A percentile compares a stretch with the other conserved stretches of the same genome.
Evolutionary conservation across 179 eudicot species (phyloP).

Genomic region (Pouteria campechiana): DNA sequence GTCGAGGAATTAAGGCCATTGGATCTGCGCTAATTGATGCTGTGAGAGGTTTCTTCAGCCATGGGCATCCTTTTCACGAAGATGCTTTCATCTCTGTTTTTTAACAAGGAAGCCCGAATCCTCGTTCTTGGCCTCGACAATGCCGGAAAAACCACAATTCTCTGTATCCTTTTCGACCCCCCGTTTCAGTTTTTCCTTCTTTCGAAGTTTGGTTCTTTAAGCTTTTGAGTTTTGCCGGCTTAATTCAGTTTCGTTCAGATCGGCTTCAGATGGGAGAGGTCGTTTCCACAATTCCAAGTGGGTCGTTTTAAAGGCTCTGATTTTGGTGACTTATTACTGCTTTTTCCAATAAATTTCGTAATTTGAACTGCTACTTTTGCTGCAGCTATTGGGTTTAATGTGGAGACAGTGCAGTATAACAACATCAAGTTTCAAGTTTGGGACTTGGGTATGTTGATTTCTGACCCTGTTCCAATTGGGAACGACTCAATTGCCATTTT

Average conservation of each 20-base stretch:
- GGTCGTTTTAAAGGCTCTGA: constrained; percentile 22
- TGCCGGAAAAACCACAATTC: constrained; percentile 98
- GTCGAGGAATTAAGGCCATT: no score
- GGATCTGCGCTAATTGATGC: no score
- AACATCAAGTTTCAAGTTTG: constrained; percentile 99
- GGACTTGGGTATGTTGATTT: constrained; percentile 78
- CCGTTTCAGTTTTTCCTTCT: neutral
- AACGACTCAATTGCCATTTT: no score
- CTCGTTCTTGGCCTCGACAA: constrained; percentile 93
- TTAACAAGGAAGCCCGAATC: constrained; percentile 94
- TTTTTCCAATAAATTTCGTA: neutral
- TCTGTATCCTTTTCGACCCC: constrained; percentile 40
- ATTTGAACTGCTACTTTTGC: no score
- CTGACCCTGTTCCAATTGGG: no score
- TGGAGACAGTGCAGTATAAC: constrained; percentile 95
- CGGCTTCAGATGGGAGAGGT: constrained; percentile 99
- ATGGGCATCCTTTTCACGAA: no score
- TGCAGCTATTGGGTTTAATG: constrained; percentile 99
- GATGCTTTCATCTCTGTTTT: constrained; percentile 82
- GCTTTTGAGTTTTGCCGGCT: constrained; percentile 9
- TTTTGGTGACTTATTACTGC: neutral
- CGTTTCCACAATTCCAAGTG: constrained; percentile 97
- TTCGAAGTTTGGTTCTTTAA: neutral
- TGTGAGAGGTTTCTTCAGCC: no score
- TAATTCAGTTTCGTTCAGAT: constrained; percentile 42